Evolutionary conservation across 805 yeast genomes (phyloP).

Genomic region (Ogataea ramenticola): DNA sequence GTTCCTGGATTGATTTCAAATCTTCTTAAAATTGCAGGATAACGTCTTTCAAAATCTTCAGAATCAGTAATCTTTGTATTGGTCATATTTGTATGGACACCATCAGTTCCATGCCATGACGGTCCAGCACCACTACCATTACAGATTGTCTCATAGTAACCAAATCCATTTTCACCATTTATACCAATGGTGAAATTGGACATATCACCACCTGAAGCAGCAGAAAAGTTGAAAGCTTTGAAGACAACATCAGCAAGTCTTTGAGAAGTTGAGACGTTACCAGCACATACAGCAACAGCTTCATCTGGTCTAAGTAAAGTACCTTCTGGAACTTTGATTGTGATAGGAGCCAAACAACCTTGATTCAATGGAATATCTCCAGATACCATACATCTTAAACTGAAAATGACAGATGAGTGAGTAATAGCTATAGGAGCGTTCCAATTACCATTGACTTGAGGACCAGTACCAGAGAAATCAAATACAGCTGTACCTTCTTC

Average conservation of each 20-base stretch:
- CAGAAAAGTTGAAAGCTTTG: conserved; percentile 46
- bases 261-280: conserved; percentile 49
- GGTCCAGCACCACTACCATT: conserved; percentile 48
- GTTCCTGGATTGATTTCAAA: conserved; percentile 33
- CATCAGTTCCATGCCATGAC: conserved; percentile 37
- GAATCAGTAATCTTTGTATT: conserved; percentile 49
- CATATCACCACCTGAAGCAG: conserved; percentile 51
- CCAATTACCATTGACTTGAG: conserved; percentile 40
- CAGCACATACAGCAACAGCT: conserved; percentile 40
- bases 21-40: conserved; percentile 40
- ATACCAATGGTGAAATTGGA: conserved; percentile 46
- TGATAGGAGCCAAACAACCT: conserved; percentile 42
- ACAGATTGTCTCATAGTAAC: conserved; percentile 45
- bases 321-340: conserved; percentile 25
- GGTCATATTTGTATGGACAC: conserved; percentile 46
- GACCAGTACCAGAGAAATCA: conserved; percentile 27
- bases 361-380: conserved; percentile 49
- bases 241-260: conserved; percentile 45
- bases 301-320: conserved; percentile 29
- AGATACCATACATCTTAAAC: conserved; percentile 32
- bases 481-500: conserved; percentile 35
- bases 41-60: conserved; percentile 43
- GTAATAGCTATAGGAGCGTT: conserved; percentile 49
- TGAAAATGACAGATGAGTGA: conserved; percentile 45
- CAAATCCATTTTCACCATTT: conserved; percentile 38